Base-by-base conservation (phyloP, 2,329 filamentous ascomycete genomes). In the Hypoxylon sp. region DNA sequence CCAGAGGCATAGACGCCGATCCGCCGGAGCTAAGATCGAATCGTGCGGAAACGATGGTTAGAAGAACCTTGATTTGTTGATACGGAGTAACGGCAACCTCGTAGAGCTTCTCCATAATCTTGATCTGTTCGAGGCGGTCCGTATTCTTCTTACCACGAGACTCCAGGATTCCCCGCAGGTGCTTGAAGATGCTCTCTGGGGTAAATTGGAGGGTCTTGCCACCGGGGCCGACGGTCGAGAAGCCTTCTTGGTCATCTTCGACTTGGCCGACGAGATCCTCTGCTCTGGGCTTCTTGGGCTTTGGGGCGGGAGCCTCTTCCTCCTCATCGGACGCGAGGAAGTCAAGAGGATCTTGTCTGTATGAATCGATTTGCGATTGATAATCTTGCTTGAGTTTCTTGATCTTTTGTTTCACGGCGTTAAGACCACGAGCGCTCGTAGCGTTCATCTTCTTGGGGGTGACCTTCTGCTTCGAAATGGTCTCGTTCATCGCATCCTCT, bases 141-240 rank as follows among this genome's bases (percentile, higher is more conserved):
- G 96, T 98, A 86, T 98, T 98, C 89, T 99, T 99, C 87, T 97
- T 97, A 80, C 96, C 96, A 85, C 96, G 89, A 65, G 95, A 94
- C 85, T 99, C 96, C 79, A 98, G 87, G 78, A 99, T 98, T 57
- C 90, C 89, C 64, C 95, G 90, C 57, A 99, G 88, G 81, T 98
- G 94, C 87, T 99, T 99, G 81, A 98, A 92, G 78, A 99, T 99
- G 81, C 94, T 96, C 85, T 99, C 96, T 21, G 95, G 92, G 11
- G 97, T 99, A 82, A 97, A 98, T 76, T 93, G 91, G 64, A 98
- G 86, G 57, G 93, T 90, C 81, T 93, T 93, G 72, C 96, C 96
- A 74, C 94, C 93, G 80, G 93, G 93, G 68, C 93, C 93, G 71
- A 99, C 93, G 19, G 91, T 93, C 46, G 91, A 90, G 80, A 98